Evolutionary conservation across 208 protist species (phyloP), one percentile per base, ranked within the genome.

Genomic region (Trypanosoma cruzi): DNA sequence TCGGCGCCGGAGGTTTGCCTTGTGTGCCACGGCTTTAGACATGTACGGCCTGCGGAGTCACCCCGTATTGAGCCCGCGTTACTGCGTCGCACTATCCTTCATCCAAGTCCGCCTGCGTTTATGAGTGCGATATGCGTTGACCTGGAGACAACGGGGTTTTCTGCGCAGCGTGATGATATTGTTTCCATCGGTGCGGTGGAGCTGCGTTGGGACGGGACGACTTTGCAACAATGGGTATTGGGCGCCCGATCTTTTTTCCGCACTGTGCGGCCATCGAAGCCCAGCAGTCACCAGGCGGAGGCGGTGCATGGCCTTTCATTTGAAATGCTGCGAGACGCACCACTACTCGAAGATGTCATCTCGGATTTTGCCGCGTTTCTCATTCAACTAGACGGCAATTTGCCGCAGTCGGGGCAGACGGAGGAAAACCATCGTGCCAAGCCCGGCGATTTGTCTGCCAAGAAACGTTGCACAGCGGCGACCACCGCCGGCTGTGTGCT

Each of bases 71-170:
- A 31, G 48, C 66, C 77, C 1, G 16, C 64, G 22, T n/a, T 82
- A 29, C 36, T 82, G 50, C 53, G 46, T 8, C 54, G 56, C 26
- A 78, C 71, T 7, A 48, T 77, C 14, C 56, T 75, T 11, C 48
- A 50, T 52, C 18, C 18, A 22, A 24, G 56, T 37, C 56, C 59
- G 28, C 50, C 49, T 26, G 32, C 32, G 24, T 48, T 42, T 46
- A 34, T 74, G 34, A 54, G 31, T n/a, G 74, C 68, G 10, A 48
- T 76, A 0, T 58, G 57, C 37, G 29, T 93, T 8, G 84, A 90
- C 59, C 40, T 93, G 16, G 87, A 93, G 62, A 93, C 87, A 20
- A 93, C 87, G 3, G 87, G 87, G 31, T 82, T 93, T 29, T 80
- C 72, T 18, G 46, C 75, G 22, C 34, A 63, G 32, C 26, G 20